Conservation (phyloP, 129 eudicot genomes). For the Escallonia herrerae region DNA sequence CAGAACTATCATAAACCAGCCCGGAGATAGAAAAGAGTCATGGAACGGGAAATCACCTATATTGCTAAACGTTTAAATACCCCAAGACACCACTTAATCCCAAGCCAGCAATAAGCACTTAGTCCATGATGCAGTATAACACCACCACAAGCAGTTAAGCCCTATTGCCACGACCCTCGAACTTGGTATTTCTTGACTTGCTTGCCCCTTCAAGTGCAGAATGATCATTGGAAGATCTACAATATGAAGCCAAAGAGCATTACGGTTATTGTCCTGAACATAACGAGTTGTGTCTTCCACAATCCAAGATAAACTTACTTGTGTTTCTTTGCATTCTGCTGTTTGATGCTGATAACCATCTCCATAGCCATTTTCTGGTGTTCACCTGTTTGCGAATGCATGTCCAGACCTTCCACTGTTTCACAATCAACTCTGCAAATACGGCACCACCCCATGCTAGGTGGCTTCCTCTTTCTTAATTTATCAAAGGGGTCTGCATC, state of each 20-base stretch:
- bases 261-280: slow-evolving; percentile 5
- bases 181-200: slow-evolving; percentile 43
- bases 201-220: slow-evolving; percentile 41
- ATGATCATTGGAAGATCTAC: slow-evolving; percentile 51
- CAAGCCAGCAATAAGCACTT: slow-evolving; percentile 21
- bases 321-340: slow-evolving; percentile 62
- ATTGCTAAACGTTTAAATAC: slow-evolving; percentile 11
- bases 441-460: slow-evolving; percentile 86
- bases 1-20: slow-evolving; percentile 41
- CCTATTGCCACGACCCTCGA: slow-evolving; percentile 47
- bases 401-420: slow-evolving; percentile 78
- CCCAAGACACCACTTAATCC: slow-evolving; percentile 15
- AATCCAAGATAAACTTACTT: slow-evolving; percentile 41
- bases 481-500: slow-evolving; percentile 61
- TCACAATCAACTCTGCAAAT: slow-evolving; percentile 94
- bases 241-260: slow-evolving; percentile 1
- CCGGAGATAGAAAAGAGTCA: slow-evolving; percentile 29
- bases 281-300: not conserved
- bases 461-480: slow-evolving; percentile 51
- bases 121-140: slow-evolving; percentile 6
- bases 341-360: slow-evolving; percentile 76
- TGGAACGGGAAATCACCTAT: slow-evolving; percentile 35
- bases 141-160: slow-evolving; percentile 12
- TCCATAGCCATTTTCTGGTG: slow-evolving; percentile 92
- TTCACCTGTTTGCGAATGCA: slow-evolving; percentile 91